Percentiles rank a stretch among this genome's conserved stretches.
phyloP scores from a whole-genome alignment of 208 protist species.

The Borovskyia barvae region DNA sequence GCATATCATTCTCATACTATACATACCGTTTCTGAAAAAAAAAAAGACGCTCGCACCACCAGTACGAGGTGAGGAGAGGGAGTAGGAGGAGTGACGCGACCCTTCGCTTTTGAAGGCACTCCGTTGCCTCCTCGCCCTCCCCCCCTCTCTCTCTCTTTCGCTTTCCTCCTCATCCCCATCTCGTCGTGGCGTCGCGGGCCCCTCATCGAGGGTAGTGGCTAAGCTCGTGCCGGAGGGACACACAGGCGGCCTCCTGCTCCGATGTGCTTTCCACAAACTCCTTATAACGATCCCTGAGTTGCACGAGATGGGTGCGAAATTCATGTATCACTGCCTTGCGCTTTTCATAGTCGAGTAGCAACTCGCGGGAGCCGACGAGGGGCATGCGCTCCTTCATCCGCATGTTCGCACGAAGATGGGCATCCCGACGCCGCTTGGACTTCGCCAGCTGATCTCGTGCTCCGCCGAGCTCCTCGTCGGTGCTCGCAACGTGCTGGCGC shows the following conservation, averaged over 20 bases:
- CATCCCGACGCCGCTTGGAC: conserved; percentile 91
- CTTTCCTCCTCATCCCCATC: too few relatives aligned
- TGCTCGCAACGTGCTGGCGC: conserved; percentile 79
- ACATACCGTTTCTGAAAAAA: too few relatives aligned
- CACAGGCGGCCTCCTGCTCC: conserved; percentile 53
- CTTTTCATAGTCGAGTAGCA: conserved; percentile 94
- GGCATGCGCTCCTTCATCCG: conserved; percentile 92
- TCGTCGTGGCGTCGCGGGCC: background rate
- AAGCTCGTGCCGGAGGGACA: conserved; percentile 55
- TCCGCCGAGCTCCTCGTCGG: conserved; percentile 86
- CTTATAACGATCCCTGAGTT: conserved; percentile 75
- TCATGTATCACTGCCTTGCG: conserved; percentile 80
- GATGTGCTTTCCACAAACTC: conserved; percentile 58
- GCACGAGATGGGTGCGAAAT: conserved; percentile 70
- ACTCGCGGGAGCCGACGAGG: conserved; percentile 91
- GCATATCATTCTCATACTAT: too few relatives aligned
- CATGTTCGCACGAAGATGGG: conserved; percentile 79
- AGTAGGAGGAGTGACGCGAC: too few relatives aligned
- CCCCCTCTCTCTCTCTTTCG: too few relatives aligned
- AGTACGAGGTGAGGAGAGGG: too few relatives aligned
- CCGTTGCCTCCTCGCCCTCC: too few relatives aligned
- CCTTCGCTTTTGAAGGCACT: too few relatives aligned
- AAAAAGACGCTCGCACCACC: too few relatives aligned
- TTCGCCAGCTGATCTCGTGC: conserved; percentile 88
- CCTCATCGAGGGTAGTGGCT: conserved; percentile 58